Evolutionary conservation across 2,329 filamentous ascomycete genomes (phyloP).

Genomic region (Fusarium brevicatenulatum): DNA sequence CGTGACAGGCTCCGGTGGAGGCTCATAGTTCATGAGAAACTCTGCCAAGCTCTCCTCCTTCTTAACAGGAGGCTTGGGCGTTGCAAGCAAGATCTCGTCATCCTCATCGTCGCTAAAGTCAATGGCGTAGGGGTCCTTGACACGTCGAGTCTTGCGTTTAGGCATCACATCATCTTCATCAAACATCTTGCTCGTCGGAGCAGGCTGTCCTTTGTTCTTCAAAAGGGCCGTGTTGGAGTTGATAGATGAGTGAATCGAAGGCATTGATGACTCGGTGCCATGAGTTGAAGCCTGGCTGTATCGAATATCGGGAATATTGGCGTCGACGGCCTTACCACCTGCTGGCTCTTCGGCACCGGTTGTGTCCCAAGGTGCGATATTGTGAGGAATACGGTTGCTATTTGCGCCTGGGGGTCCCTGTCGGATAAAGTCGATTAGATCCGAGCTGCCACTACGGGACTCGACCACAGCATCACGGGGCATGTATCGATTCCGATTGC

Average conservation of each 20-base stretch:
- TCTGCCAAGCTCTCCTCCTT: slow-evolving; percentile 77
- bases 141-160: slow-evolving; percentile 77
- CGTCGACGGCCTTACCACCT: slow-evolving; percentile 61
- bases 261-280: slow-evolving; percentile 66
- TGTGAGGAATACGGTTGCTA: slow-evolving; percentile 77
- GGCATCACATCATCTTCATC: slow-evolving; percentile 68
- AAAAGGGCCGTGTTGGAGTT: slow-evolving; percentile 80
- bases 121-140: slow-evolving; percentile 93
- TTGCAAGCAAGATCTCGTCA: slow-evolving; percentile 56
- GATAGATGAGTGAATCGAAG: slow-evolving; percentile 69
- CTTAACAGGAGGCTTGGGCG: slow-evolving; percentile 52
- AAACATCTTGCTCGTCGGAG: slow-evolving; percentile 51
- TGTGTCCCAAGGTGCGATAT: slow-evolving; percentile 84
- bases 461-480: slow-evolving; percentile 77
- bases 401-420: slow-evolving; percentile 76
- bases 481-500: slow-evolving; percentile 66
- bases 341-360: slow-evolving; percentile 85
- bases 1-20: slow-evolving; percentile 63
- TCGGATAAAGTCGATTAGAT: slow-evolving; percentile 95
- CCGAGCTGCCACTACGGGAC: slow-evolving; percentile 75
- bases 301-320: slow-evolving; percentile 65
- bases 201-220: slow-evolving; percentile 52
- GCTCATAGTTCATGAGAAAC: slow-evolving; percentile 76
- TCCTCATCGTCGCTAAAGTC: slow-evolving; percentile 76
- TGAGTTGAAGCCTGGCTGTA: slow-evolving; percentile 67